These are phyloP conservation scores for Ascochyta koolunga DNA, from an alignment of 2,329 filamentous ascomycete species.

Conservation along the genomic window DNA sequence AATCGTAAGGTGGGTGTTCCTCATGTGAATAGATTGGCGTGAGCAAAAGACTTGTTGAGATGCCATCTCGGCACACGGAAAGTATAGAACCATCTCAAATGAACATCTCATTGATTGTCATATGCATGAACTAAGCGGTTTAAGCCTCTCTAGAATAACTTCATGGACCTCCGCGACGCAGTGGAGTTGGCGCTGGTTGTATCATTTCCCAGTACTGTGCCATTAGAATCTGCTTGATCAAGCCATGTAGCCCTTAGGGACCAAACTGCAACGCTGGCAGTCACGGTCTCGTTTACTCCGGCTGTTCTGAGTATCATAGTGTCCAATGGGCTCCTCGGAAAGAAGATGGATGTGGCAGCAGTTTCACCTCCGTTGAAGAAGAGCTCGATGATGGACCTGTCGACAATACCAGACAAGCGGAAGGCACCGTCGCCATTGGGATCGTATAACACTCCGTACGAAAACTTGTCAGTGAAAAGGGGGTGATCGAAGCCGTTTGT, in stretches of 20 bases:
- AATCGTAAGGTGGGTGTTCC: slow-evolving; percentile 16
- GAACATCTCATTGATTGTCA: too few species aligned
- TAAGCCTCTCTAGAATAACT: not conserved
- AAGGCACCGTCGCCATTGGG: slow-evolving; percentile 39
- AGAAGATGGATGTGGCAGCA: slow-evolving; percentile 59
- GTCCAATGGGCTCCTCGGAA: slow-evolving; percentile 53
- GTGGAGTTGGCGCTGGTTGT: slow-evolving; percentile 21
- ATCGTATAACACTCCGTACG: slow-evolving; percentile 36
- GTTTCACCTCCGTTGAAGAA: slow-evolving; percentile 61
- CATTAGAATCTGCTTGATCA: slow-evolving; percentile 31
- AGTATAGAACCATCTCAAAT: too few species aligned
- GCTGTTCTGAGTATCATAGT: slow-evolving; percentile 40
- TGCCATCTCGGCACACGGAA: too few species aligned
- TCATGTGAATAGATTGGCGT: slow-evolving; percentile 7
- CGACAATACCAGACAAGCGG: slow-evolving; percentile 58
- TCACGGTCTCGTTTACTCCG: slow-evolving; percentile 44
- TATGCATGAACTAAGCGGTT: too few species aligned
- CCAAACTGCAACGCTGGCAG: slow-evolving; percentile 50
- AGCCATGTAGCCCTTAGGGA: slow-evolving; percentile 49
- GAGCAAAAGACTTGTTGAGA: too few species aligned
- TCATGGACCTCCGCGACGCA: not conserved
- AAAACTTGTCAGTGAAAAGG: slow-evolving; percentile 64
- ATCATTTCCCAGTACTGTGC: slow-evolving; percentile 45
- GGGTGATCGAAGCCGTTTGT: slow-evolving; percentile 59
- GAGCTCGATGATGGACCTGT: slow-evolving; percentile 62